phyloP scores from a whole-genome alignment of 129 eudicot genomes.

The Centella asiatica region DNA sequence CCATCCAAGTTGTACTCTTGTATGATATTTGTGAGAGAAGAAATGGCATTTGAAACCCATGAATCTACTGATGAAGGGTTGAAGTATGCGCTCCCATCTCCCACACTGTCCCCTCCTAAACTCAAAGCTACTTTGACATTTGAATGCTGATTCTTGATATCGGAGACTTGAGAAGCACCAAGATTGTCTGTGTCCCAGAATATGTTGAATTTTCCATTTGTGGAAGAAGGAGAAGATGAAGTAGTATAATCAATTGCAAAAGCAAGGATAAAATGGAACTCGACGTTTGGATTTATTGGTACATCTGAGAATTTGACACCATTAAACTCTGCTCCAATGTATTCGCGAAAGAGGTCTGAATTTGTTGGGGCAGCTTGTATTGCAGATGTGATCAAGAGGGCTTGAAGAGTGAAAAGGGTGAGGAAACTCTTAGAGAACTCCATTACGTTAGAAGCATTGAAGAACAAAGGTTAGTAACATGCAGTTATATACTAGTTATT shows the following conservation, averaged over 20 bases:
- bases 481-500: too few relatives aligned
- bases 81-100: constrained; percentile 13
- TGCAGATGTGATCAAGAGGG: neutral
- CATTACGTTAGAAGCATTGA: too few relatives aligned
- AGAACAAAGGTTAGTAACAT: too few relatives aligned
- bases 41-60: constrained; percentile 16
- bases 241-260: constrained; percentile 4
- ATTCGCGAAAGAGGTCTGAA: constrained; percentile 18
- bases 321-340: constrained; percentile 21
- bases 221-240: constrained; percentile 12
- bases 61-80: constrained; percentile 12
- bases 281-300: neutral
- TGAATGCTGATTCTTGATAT: constrained; percentile 9
- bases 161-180: constrained; percentile 7
- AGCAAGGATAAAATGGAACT: constrained; percentile 1
- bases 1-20: constrained; percentile 14
- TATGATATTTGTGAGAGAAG: constrained; percentile 15
- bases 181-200: constrained; percentile 20
- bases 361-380: neutral
- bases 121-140: constrained; percentile 19
- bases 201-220: constrained; percentile 21
- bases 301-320: constrained; percentile 10
- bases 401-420: constrained; percentile 2
- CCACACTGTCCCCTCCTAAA: constrained; percentile 18
- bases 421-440: constrained; percentile 4